Evolutionary conservation across 495 filamentous ascomycete genomes (phyloP), one percentile per base, ranked within the genome.

Genomic region (Hypoxylon fragiforme): DNA sequence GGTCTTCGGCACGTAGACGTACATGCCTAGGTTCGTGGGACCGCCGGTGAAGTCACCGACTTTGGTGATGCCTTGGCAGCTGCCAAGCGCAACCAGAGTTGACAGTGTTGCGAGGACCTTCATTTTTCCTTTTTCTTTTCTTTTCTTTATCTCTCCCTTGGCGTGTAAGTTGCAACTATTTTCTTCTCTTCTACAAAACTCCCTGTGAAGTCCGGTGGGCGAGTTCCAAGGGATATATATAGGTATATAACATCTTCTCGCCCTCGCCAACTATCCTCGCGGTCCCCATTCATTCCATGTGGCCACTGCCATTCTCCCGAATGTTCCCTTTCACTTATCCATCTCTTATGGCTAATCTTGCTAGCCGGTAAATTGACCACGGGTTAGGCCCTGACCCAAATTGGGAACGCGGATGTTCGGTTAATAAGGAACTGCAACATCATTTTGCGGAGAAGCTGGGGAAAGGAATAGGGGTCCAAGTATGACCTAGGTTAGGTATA

Each of bases 1-100:
- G 26, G 73, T 80, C 44, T 63, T 69, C 3, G 82, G 82, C 30
- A 81, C 76, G 56, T 81, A 83, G 40, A 81, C 73, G 61, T 76
- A 84, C 78, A 84, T 81, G 42, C 65, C 67, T 15, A 75, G 63
- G 37, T 68, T 70, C 3, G 75, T 77, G 9, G 78, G 74, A 31
- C 69, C 72, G 45, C 66, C 57, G 3, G 66, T 77, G 54, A 78
- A 80, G 62, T 68, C 60, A 12, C 45, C 70, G 40, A 77, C 72
- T 26, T 71, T 58, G 13, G 49, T 66, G 43, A 72, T 47, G 20
- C 49, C 44, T 41, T 75, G 68, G 58, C 49, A 32, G 35, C 43
- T 70, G 58, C 66, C 70, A 31, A 69, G 1, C 20, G 59, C 44
- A 15, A 60, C 60, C 26, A 76, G 67, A 20, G 61, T 57, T 49